Conservation (phyloP, 441 rosid genomes). For the Cnidoscolus chayamansa region DNA sequence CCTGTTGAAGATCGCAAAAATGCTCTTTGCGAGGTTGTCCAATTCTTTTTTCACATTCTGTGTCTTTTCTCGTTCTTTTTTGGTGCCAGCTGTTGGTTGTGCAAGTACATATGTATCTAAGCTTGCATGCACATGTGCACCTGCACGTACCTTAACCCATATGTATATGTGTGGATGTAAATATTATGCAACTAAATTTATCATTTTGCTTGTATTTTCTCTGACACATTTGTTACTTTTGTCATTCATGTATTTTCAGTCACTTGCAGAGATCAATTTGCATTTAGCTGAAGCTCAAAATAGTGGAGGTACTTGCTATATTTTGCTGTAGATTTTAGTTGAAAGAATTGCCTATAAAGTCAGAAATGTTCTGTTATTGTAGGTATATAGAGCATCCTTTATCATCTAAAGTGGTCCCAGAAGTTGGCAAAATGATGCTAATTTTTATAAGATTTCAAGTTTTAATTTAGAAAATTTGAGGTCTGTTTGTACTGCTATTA, state of each 20-base stretch:
- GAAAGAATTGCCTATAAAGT: conserved; percentile 14
- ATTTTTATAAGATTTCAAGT: not conserved
- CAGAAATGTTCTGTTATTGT: conserved; percentile 1
- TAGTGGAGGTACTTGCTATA: conserved; percentile 65
- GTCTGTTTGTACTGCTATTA: not conserved
- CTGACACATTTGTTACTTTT: conserved; percentile 23
- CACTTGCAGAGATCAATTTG: conserved; percentile 84
- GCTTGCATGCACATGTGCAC: not conserved
- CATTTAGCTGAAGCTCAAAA: conserved; percentile 75
- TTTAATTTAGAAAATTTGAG: not conserved
- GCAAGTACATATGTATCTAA: not conserved
- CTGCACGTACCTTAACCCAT: not conserved
- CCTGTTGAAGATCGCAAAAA: conserved; percentile 95
- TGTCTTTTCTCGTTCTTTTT: not conserved
- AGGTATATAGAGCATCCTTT: conserved; percentile 4
- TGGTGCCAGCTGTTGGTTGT: not conserved
- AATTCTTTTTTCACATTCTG: conserved; percentile 9
- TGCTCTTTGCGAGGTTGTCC: conserved; percentile 81
- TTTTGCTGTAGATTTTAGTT: conserved; percentile 20
- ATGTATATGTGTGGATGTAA: not conserved
- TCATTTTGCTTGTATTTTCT: conserved; percentile 18
- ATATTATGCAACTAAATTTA: not conserved
- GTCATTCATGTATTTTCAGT: conserved; percentile 50
- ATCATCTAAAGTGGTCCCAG: not conserved
- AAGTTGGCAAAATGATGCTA: not conserved